phyloP scores from a whole-genome alignment of 345 rosid genomes.

The Gossypium herbaceum region DNA sequence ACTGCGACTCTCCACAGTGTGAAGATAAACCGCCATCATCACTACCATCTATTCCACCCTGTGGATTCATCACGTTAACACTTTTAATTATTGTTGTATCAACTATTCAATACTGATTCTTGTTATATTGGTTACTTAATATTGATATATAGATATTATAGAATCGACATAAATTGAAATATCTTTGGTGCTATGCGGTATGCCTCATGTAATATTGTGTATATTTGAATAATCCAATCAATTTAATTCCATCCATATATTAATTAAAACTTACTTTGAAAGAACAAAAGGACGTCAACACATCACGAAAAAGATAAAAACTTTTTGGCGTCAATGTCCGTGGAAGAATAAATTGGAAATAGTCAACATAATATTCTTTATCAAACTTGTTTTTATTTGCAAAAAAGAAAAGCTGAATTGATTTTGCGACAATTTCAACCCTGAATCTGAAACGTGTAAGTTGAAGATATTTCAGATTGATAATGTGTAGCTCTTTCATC shows the following conservation, averaged over 20 bases:
- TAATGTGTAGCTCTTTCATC: background rate
- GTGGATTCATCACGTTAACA: no score
- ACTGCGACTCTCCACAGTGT: no score
- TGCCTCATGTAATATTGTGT: no score
- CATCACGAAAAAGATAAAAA: background rate
- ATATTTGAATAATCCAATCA: background rate
- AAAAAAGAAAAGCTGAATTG: background rate
- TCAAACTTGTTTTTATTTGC: slow-evolving; percentile 11
- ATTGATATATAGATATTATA: no score
- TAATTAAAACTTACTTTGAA: background rate
- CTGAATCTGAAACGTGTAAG: background rate
- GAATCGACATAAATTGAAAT: background rate
- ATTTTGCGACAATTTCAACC: background rate
- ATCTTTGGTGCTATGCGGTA: background rate
- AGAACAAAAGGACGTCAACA: background rate
- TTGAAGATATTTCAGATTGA: background rate
- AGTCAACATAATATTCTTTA: background rate
- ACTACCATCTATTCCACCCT: no score
- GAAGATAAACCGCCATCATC: no score
- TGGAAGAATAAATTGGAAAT: background rate
- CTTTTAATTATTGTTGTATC: no score
- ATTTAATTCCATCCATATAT: background rate
- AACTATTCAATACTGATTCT: no score
- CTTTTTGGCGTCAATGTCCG: background rate
- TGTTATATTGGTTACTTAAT: no score